phyloP scores from a whole-genome alignment of 2,329 filamentous ascomycete species.

The Xylaria polymorpha region DNA sequence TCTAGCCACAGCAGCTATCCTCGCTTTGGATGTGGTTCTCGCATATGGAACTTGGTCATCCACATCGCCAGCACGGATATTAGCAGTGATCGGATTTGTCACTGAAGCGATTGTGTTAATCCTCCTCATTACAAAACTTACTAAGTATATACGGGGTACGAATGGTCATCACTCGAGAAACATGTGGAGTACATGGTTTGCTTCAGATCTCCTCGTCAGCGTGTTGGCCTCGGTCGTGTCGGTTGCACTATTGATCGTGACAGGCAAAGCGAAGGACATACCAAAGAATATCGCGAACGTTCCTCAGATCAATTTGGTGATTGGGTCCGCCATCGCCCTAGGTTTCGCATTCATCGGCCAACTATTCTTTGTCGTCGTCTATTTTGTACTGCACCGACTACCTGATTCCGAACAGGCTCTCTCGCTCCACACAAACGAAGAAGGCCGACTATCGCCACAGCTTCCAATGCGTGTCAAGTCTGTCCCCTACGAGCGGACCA shows the following conservation, averaged over 20 bases:
- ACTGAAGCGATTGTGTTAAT: slow-evolving; percentile 55
- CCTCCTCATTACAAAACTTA: slow-evolving; percentile 51
- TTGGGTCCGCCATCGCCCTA: slow-evolving; percentile 59
- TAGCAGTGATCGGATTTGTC: slow-evolving; percentile 54
- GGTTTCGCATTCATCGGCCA: slow-evolving; percentile 60
- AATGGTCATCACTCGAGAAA: slow-evolving; percentile 41
- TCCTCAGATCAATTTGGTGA: slow-evolving; percentile 53
- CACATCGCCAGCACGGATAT: slow-evolving; percentile 49
- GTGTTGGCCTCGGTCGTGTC: slow-evolving; percentile 60
- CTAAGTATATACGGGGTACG: slow-evolving; percentile 47
- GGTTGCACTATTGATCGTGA: slow-evolving; percentile 55
- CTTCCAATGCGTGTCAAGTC: slow-evolving; percentile 60
- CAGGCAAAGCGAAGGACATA: slow-evolving; percentile 50
- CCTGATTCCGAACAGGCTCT: slow-evolving; percentile 45
- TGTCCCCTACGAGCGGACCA: slow-evolving; percentile 60
- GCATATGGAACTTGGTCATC: slow-evolving; percentile 50
- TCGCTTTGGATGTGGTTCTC: slow-evolving; percentile 57
- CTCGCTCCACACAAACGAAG: slow-evolving; percentile 51
- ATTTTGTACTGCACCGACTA: slow-evolving; percentile 56
- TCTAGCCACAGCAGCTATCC: slow-evolving; percentile 54
- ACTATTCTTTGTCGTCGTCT: slow-evolving; percentile 60
- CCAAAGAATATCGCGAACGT: slow-evolving; percentile 51
- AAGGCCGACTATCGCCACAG: slow-evolving; percentile 47
- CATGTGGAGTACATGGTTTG: slow-evolving; percentile 53
- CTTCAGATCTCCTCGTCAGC: slow-evolving; percentile 51